These are phyloP conservation scores for Theobroma cacao DNA, from an alignment of 345 rosid genomes.

Conservation along the genomic window DNA sequence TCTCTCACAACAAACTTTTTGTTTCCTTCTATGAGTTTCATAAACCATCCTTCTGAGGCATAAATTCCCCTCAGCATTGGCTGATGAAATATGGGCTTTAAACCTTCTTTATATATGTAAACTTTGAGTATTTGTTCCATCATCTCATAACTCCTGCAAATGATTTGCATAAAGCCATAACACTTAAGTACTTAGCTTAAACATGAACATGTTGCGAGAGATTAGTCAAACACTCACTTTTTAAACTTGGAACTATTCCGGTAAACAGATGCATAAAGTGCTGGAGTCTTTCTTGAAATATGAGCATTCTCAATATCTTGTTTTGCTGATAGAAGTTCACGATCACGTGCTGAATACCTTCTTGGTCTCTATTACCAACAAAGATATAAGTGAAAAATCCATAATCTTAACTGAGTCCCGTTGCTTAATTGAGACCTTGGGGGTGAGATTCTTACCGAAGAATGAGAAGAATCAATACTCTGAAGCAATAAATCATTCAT, in stretches of 20 bases:
- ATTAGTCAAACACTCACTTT: constrained; percentile 36
- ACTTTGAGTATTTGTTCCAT: constrained; percentile 78
- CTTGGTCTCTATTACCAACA: constrained; percentile 46
- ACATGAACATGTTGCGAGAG: neutral
- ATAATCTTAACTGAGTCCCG: constrained; percentile 8
- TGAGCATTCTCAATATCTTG: constrained; percentile 59
- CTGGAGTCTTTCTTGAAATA: constrained; percentile 22
- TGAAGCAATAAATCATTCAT: constrained; percentile 55
- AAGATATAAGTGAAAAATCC: constrained; percentile 15
- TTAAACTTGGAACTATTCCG: constrained; percentile 66
- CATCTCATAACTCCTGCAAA: constrained; percentile 73
- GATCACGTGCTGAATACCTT: constrained; percentile 54
- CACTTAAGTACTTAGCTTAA: constrained; percentile 11
- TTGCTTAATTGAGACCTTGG: constrained; percentile 9
- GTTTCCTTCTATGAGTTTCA: constrained; percentile 81
- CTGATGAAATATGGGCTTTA: constrained; percentile 73
- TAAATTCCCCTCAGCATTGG: constrained; percentile 74
- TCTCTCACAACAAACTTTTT: constrained; percentile 69
- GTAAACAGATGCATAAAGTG: constrained; percentile 50
- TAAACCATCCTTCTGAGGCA: constrained; percentile 95
- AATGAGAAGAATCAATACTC: constrained; percentile 37
- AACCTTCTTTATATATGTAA: constrained; percentile 80
- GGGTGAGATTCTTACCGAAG: constrained; percentile 43
- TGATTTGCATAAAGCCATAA: neutral
- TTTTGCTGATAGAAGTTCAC: constrained; percentile 56